A percentile compares a stretch with the other conserved stretches of the same genome.
These are phyloP conservation scores for Thalassiosira sp. DNA, from an alignment of 352 stramenopile genomes.

Conservation along the genomic window DNA sequence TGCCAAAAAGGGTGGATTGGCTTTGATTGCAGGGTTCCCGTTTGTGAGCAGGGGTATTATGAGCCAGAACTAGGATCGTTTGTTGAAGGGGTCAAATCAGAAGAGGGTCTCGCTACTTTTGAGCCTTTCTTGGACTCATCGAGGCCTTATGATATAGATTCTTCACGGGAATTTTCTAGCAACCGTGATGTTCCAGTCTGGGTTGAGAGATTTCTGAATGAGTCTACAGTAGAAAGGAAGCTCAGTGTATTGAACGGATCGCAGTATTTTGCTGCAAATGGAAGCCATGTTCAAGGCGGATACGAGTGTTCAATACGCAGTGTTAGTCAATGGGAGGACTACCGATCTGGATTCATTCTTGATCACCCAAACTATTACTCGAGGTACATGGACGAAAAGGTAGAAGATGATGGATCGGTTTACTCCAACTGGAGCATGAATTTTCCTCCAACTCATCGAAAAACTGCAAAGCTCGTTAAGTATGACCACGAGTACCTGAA, in stretches of 20 bases:
- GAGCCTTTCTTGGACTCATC: constrained; percentile 64
- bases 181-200: constrained; percentile 42
- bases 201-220: constrained; percentile 68
- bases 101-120: constrained; percentile 69
- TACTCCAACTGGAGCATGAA: constrained; percentile 91
- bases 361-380: constrained; percentile 96
- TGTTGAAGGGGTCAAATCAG: constrained; percentile 73
- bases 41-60: constrained; percentile 90
- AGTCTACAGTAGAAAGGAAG: constrained; percentile 34
- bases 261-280: constrained; percentile 74
- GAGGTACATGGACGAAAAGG: constrained; percentile 87
- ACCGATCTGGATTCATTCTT: constrained; percentile 83
- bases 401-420: constrained; percentile 84
- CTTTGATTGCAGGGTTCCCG: constrained; percentile 94
- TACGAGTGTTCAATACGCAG: constrained; percentile 93
- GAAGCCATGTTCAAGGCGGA: constrained; percentile 84
- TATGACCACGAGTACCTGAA: constrained; percentile 41
- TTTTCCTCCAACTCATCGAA: constrained; percentile 89
- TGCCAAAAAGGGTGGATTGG: constrained; percentile 91
- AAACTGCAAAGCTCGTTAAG: constrained; percentile 76
- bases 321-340: constrained; percentile 94
- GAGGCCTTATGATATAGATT: constrained; percentile 43
- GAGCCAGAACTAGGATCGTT: constrained; percentile 84
- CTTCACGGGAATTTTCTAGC: constrained; percentile 49
- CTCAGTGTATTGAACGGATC: constrained; percentile 43